Evolutionary conservation across 306 rosid species (phyloP).

Genomic region (Sindora glabra): DNA sequence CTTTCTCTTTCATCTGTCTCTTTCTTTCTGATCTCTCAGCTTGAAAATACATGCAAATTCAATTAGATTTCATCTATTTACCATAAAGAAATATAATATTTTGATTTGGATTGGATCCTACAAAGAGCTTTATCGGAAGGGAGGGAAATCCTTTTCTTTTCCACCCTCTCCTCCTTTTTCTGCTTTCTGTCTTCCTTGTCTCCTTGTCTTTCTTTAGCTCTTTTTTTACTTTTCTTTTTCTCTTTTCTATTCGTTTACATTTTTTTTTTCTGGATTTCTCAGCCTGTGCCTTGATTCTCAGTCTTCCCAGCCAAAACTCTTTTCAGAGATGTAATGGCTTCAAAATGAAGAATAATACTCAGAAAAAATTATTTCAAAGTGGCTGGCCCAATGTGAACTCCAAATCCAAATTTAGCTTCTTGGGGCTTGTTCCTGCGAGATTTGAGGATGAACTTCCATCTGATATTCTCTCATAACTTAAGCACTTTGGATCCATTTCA

Average conservation of each 20-base stretch:
- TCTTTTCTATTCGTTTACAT: slow-evolving; percentile 29
- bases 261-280: slow-evolving; percentile 46
- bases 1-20: background rate
- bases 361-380: slow-evolving; percentile 26
- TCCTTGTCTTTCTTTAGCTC: slow-evolving; percentile 83
- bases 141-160: slow-evolving; percentile 42
- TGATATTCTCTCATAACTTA: slow-evolving; percentile 73
- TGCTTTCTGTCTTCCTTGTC: slow-evolving; percentile 97
- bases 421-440: slow-evolving; percentile 68
- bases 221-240: slow-evolving; percentile 52
- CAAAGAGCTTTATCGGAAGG: slow-evolving; percentile 51
- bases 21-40: slow-evolving; percentile 27
- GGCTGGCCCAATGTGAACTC: slow-evolving; percentile 87
- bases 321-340: slow-evolving; percentile 25
- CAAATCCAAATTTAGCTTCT: slow-evolving; percentile 84
- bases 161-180: slow-evolving; percentile 48
- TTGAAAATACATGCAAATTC: slow-evolving; percentile 54
- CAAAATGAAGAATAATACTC: slow-evolving; percentile 24
- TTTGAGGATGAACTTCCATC: slow-evolving; percentile 75
- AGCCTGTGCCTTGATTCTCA: slow-evolving; percentile 50
- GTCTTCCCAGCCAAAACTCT: too few relatives aligned
- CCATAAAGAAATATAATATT: slow-evolving; percentile 41
- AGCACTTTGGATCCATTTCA: slow-evolving; percentile 71
- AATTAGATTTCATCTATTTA: slow-evolving; percentile 75
- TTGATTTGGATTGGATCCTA: slow-evolving; percentile 74